phyloP scores from a whole-genome alignment of 306 rosid genomes.

The barrel medic (Medicago truncatula) region DNA sequence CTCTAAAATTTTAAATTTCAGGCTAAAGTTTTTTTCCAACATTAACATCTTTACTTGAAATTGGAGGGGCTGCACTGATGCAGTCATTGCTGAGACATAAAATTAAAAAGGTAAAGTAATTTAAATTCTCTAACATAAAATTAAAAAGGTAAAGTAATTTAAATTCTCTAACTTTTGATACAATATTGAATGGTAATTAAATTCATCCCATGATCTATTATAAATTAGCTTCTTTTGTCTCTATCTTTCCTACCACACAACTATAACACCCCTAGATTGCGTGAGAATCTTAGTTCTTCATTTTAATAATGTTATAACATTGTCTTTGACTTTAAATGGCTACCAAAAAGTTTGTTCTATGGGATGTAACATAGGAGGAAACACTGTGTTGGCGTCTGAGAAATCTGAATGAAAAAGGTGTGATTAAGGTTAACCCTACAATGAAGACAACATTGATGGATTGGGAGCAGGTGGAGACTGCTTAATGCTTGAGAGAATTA shows the following conservation, averaged over 20 bases:
- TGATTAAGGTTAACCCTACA: conserved; percentile 27
- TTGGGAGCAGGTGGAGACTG: conserved; percentile 56
- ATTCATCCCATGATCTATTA: neutral
- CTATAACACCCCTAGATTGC: conserved; percentile 6
- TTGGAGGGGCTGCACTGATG: neutral
- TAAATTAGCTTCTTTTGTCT: neutral
- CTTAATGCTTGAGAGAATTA: conserved; percentile 37
- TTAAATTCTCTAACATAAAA: neutral
- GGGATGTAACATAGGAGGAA: conserved; percentile 27
- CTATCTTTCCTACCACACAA: conserved; percentile 18
- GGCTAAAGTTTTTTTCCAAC: too few relatives aligned
- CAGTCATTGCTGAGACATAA: neutral
- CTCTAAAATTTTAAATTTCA: too few relatives aligned
- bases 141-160: neutral
- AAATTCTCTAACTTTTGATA: neutral
- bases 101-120: neutral
- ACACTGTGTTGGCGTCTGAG: conserved; percentile 36
- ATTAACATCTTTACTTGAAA: too few relatives aligned
- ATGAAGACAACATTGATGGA: conserved; percentile 24
- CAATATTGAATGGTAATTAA: neutral
- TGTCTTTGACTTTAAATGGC: conserved; percentile 26
- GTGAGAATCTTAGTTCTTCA: conserved; percentile 12
- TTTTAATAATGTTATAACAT: neutral
- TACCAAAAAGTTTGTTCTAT: conserved; percentile 1
- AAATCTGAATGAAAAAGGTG: conserved; percentile 46